These are phyloP conservation scores for Acarospora socialis DNA, from an alignment of 2,329 filamentous ascomycete species.

Conservation along the genomic window DNA sequence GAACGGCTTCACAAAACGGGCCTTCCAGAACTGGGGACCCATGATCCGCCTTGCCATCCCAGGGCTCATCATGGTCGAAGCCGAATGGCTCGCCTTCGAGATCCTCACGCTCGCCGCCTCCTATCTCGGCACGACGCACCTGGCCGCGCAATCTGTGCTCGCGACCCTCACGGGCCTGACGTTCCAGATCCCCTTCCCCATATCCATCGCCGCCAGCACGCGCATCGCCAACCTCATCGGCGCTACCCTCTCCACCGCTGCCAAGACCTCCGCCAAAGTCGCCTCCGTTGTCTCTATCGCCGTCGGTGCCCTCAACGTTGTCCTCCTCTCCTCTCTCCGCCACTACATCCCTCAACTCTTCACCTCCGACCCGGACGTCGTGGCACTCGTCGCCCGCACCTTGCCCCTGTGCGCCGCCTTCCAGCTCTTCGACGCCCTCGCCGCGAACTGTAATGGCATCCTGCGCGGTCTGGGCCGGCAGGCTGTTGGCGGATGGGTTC, in stretches of 20 bases:
- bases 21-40: conserved; percentile 60
- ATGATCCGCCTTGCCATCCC: conserved; percentile 83
- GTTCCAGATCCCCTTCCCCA: conserved; percentile 84
- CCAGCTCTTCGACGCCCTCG: conserved; percentile 75
- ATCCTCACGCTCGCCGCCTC: conserved; percentile 71
- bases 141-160: conserved; percentile 80
- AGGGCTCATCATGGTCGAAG: conserved; percentile 84
- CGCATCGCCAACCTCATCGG: conserved; percentile 87
- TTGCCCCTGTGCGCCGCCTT: conserved; percentile 75
- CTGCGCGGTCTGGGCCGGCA: conserved; percentile 79
- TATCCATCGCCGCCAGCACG: conserved; percentile 77
- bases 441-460: conserved; percentile 68
- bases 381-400: conserved; percentile 51
- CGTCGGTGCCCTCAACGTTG: conserved; percentile 67
- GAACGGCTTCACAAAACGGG: conserved; percentile 56
- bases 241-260: conserved; percentile 65
- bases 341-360: conserved; percentile 65
- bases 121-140: conserved; percentile 61
- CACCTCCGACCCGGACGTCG: conserved; percentile 57
- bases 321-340: conserved; percentile 52
- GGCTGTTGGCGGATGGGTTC: conserved; percentile 78
- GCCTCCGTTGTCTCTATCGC: conserved; percentile 51
- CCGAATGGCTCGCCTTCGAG: conserved; percentile 88
- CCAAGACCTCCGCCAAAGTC: conserved; percentile 67
- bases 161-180: conserved; percentile 64